phyloP scores from a whole-genome alignment of 768 basidiomycete species.

The Boletus sensibilis region DNA sequence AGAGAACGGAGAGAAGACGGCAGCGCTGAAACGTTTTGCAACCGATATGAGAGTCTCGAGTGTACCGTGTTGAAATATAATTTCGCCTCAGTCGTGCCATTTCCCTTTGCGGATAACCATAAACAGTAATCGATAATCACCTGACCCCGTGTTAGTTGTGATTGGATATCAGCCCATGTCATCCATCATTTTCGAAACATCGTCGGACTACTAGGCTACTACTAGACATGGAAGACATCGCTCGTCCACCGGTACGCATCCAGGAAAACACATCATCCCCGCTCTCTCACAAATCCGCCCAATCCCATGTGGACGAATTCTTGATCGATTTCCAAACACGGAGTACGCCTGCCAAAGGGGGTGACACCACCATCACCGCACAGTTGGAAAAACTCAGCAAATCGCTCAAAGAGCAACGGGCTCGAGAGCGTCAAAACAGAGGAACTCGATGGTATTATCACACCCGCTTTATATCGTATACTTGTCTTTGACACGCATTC shows the following conservation, averaged over 20 bases:
- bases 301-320: conserved; percentile 45
- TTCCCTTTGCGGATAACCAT: not conserved
- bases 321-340: conserved; percentile 49
- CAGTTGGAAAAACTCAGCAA: conserved; percentile 57
- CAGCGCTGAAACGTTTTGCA: not conserved
- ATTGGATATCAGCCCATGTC: not conserved
- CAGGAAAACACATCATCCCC: conserved; percentile 36
- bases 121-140: conserved; percentile 6
- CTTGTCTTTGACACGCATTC: conserved; percentile 4
- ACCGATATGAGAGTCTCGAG: not conserved
- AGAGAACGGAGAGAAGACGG: not conserved
- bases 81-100: conserved; percentile 11
- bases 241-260: conserved; percentile 50
- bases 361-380: conserved; percentile 54
- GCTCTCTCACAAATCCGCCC: conserved; percentile 41
- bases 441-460: conserved; percentile 3
- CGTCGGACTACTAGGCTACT: not conserved
- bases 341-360: conserved; percentile 47
- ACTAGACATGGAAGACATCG: conserved; percentile 45
- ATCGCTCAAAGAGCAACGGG: conserved; percentile 50
- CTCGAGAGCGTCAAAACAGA: conserved; percentile 20
- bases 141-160: not conserved
- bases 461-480: not conserved
- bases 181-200: not conserved
- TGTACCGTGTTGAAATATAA: not conserved